Evolutionary conservation across 768 basidiomycete genomes (phyloP), one percentile per base, ranked within the genome.

Genomic region (Xerocomellus amylosporus): DNA sequence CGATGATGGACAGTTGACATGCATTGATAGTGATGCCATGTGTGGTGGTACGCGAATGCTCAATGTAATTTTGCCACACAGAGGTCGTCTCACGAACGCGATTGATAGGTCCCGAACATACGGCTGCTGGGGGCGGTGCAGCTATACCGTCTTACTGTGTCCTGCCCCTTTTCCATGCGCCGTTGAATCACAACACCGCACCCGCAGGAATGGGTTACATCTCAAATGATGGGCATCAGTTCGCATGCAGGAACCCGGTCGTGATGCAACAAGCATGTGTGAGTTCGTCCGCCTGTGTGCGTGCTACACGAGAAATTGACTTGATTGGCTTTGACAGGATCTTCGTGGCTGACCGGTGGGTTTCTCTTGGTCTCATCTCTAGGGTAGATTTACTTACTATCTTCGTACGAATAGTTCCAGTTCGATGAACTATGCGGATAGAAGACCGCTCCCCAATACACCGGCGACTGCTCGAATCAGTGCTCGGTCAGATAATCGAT

Each of bases 251-350:
- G 49, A 82, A 85, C 56, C 85, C 84, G 1, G 72, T 71, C 1
- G 70, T 77, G 9, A 64, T 79, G 65, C 78, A 77, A 19, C 82
- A 79, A 58, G 74, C 83, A 86, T 63, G 81, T 86, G 81, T 84
- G 64, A 54, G 82, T 74, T 3, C 5, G 14, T 31, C 17, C 0
- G 1, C 2, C 8, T 53, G 12, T 1, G 2, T 12, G 15, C 8
- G 10, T 41, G 2, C 2, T 3, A 0, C 2, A 2, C 6, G 10
- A 26, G n/a, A 19, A 19, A 26, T 30, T 51, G 33, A 66, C 17
- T 33, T 8, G 4, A 41, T 38, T 10, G 14, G 13, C 14, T 39
- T 41, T 31, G 55, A 45, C 13, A 81, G 80, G 8, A 78, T 82
- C n/a, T 84, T 83, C 46, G 79, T 82, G 19, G 77, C 79, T 55